Percentiles rank a stretch among this genome's conserved stretches.
Conservation (phyloP, 2,329 filamentous ascomycete genomes). For the Calonectria fujianensis region DNA sequence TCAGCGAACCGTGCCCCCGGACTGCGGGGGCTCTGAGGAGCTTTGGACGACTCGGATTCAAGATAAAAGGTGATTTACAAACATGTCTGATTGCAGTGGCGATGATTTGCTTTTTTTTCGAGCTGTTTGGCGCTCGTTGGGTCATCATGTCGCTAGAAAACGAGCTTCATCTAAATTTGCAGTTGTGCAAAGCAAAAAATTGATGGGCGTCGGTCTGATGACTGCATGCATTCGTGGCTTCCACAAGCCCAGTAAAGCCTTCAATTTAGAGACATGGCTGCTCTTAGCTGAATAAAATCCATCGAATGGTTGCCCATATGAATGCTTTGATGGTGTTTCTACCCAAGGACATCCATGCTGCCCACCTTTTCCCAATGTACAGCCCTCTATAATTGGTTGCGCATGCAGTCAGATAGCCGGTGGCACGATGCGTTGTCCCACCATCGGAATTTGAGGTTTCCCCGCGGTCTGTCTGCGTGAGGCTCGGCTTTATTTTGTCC, state of each 20-base stretch:
- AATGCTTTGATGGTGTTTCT: background rate
- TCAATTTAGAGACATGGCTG: background rate
- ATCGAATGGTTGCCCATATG: background rate
- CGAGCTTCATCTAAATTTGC: background rate
- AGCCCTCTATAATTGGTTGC: background rate
- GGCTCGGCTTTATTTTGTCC: background rate
- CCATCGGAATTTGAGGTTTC: background rate
- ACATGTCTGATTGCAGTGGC: background rate
- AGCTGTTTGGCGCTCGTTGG: background rate
- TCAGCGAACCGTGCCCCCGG: background rate
- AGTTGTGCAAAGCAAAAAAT: background rate
- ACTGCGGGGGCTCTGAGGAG: background rate
- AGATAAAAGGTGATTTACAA: background rate
- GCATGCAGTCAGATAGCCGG: background rate
- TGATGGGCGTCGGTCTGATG: background rate
- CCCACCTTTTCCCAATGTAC: background rate
- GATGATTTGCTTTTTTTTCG: background rate
- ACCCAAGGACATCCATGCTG: background rate
- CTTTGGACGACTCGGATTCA: background rate
- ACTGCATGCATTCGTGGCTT: slow-evolving; percentile 14
- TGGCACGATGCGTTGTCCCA: background rate
- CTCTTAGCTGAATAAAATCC: background rate
- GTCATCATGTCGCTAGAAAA: background rate
- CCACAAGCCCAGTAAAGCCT: background rate
- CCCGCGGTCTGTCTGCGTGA: background rate